phyloP scores from a whole-genome alignment of 345 rosid species.

The Euphorbia tirucalli region DNA sequence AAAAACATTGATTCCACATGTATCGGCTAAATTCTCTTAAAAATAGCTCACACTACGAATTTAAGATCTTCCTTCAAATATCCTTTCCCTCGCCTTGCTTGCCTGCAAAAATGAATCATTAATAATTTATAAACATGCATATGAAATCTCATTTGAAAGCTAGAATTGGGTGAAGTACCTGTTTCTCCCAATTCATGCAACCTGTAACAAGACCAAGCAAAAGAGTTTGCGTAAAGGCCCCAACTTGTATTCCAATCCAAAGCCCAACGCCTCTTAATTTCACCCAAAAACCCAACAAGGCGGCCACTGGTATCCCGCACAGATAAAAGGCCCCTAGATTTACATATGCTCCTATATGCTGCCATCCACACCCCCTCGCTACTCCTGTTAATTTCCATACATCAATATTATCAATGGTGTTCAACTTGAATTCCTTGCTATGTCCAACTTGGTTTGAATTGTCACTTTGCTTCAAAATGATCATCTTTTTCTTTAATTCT shows the following conservation, averaged over 20 bases:
- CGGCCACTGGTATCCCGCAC: conserved; percentile 24
- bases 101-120: conserved; percentile 9
- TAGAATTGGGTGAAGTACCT: conserved; percentile 2
- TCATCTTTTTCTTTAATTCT: no score
- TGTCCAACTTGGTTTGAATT: no score
- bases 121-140: not conserved
- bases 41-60: not conserved
- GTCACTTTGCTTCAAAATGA: no score
- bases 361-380: conserved; percentile 30
- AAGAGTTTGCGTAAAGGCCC: conserved; percentile 14
- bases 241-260: conserved; percentile 24
- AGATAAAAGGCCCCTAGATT: conserved; percentile 23
- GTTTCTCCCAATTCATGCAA: conserved; percentile 22
- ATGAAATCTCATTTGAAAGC: not conserved
- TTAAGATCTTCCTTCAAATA: conserved; percentile 7
- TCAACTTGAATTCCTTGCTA: no score
- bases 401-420: no score
- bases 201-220: conserved; percentile 12
- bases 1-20: not conserved
- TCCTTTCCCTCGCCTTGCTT: conserved; percentile 18
- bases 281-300: conserved; percentile 22
- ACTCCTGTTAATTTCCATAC: conserved; percentile 14
- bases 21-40: not conserved
- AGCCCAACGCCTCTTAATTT: conserved; percentile 22
- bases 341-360: conserved; percentile 21